Evolutionary conservation across 805 yeast genomes (phyloP), one percentile per base, ranked within the genome.

Genomic region (Saccharomycopsis synnaedendra): DNA sequence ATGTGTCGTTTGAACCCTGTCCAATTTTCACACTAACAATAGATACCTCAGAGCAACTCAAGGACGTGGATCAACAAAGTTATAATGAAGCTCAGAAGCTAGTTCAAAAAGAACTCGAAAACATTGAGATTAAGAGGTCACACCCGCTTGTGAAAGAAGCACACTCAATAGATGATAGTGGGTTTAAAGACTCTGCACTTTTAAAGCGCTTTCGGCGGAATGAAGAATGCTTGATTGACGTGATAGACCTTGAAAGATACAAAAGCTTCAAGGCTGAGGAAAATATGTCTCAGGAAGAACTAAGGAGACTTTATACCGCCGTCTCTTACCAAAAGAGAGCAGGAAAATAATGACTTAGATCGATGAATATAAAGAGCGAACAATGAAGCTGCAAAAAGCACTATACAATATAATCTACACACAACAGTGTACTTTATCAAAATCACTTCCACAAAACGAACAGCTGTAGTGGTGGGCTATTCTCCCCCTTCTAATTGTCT

Each of bases 21-120:
- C 29, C n/a, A 27, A 7, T n/a, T 41, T 41, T 6, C 32, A 8
- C 27, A 11, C n/a, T 19, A 41, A 6, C 29, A 30, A 9, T 8
- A 47, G 50, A 48, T 36, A 43, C 46, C 7, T 7, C 32, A 6
- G 45, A 45, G 4, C 44, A 48, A 42, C 48, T 48, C 32, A 36
- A 35, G 8, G 40, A 42, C 9, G 52, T 48, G 5, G 46, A 45
- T 30, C 7, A 6, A 32, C 27, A 37, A 6, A 41, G 46, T 19
- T 48, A 45, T 33, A 36, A 44, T 10, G 9, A 10, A 5, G 44
- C 52, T 19, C 44, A 40, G 31, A 29, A 38, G 31, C 36, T 48
- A 7, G 52, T 48, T 8, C 32, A 36, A 41, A 36, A 44, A 11
- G 52, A 48, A 36, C 34, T 48, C 19, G 11, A n/a, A 11, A 19